phyloP scores from a whole-genome alignment of 441 rosid genomes.

The Viola pubescens region DNA sequence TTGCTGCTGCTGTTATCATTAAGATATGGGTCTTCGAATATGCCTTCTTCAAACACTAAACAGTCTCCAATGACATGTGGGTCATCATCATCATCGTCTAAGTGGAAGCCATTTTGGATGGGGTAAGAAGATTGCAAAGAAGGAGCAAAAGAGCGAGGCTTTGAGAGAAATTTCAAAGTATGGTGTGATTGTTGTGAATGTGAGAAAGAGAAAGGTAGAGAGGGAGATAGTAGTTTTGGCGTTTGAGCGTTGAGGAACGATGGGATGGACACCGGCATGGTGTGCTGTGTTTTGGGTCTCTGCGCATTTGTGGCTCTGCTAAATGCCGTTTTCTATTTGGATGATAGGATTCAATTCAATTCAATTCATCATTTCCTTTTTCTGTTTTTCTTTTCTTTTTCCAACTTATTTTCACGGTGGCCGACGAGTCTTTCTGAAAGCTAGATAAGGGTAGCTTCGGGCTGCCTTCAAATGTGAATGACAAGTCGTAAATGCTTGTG shows the following conservation, averaged over 20 bases:
- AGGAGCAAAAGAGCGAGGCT: slow-evolving; percentile 29
- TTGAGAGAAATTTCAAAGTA: slow-evolving; percentile 21
- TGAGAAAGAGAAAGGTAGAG: slow-evolving; percentile 9
- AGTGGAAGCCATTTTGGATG: slow-evolving; percentile 17
- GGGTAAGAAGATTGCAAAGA: slow-evolving; percentile 32
- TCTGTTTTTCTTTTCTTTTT: no score
- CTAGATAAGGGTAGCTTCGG: no score
- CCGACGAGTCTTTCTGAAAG: no score
- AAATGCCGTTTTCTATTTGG: no score
- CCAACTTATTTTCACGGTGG: no score
- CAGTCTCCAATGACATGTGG: slow-evolving; percentile 64
- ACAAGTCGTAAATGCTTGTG: no score
- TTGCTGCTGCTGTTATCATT: slow-evolving; percentile 13
- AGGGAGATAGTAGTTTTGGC: slow-evolving; percentile 6
- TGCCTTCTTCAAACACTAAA: slow-evolving; percentile 78
- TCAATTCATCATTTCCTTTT: no score
- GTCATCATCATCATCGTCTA: slow-evolving; percentile 30
- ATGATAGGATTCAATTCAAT: no score
- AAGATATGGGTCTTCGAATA: slow-evolving; percentile 67
- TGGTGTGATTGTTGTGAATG: slow-evolving; percentile 14
- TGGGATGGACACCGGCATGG: slow-evolving; percentile 22
- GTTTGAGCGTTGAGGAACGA: slow-evolving; percentile 20
- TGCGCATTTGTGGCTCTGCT: no score
- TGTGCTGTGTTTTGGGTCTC: no score
- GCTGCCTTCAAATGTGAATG: no score